phyloP scores from a whole-genome alignment of 352 stramenopile genomes.

The Pythium aquatile region DNA sequence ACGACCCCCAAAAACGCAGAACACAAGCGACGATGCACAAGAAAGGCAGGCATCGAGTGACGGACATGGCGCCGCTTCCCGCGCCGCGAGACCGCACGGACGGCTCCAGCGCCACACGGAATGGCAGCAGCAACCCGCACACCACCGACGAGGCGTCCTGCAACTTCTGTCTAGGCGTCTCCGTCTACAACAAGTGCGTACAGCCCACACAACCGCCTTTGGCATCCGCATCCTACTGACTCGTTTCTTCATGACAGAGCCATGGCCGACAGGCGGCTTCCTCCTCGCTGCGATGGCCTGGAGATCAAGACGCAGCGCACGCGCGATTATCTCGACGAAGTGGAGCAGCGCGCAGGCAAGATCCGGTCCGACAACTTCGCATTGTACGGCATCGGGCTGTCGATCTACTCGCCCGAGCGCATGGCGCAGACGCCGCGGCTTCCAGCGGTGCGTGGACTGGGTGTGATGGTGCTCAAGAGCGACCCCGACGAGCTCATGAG shows the following conservation, averaged over 20 bases:
- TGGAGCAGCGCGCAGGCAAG: slow-evolving; percentile 44
- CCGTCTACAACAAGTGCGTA: slow-evolving; percentile 67
- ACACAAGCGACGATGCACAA: slow-evolving; percentile 1
- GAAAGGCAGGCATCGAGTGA: not conserved
- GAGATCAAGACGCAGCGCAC: slow-evolving; percentile 39
- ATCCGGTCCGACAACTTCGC: slow-evolving; percentile 54
- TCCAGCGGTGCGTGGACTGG: slow-evolving; percentile 49
- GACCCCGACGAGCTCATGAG: slow-evolving; percentile 57
- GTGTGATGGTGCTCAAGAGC: slow-evolving; percentile 47
- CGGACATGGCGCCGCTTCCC: slow-evolving; percentile 16
- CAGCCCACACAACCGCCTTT: not conserved
- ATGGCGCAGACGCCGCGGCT: slow-evolving; percentile 56
- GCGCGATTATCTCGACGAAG: slow-evolving; percentile 44
- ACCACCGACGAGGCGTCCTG: slow-evolving; percentile 19
- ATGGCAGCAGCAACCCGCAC: not conserved
- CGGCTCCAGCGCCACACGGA: not conserved
- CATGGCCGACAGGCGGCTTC: slow-evolving; percentile 51
- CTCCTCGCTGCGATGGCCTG: slow-evolving; percentile 55
- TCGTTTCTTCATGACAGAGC: slow-evolving; percentile 29
- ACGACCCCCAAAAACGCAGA: not conserved
- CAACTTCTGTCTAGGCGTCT: slow-evolving; percentile 60
- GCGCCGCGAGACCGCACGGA: slow-evolving; percentile 7
- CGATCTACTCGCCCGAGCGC: slow-evolving; percentile 58
- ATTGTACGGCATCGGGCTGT: slow-evolving; percentile 58
- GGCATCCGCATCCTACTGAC: not conserved